Evolutionary conservation across 805 yeast species (phyloP), one percentile per base, ranked within the genome.

Genomic region (Brettanomyces naardenensis): DNA sequence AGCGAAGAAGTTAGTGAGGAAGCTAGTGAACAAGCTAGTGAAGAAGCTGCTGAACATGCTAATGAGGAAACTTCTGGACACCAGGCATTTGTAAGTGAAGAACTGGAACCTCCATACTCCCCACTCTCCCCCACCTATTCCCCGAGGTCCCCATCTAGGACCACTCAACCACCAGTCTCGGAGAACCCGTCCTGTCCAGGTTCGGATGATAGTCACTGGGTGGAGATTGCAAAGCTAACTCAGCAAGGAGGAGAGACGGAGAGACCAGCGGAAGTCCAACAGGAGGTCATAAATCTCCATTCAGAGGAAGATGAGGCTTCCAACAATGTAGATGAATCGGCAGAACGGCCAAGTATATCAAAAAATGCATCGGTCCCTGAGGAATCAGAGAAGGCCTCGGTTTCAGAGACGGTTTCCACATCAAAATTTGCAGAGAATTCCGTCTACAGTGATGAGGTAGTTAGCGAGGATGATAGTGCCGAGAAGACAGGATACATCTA

Each of bases 31-130:
- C 21, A 27, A 7, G 33, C 25, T 6, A 19, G 22, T 18, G 37
- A 17, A 25, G 37, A 36, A 9, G 23, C 19, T 14, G 15, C 7
- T 15, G 28, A 29, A 14, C 14, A 26, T 11, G n/a, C 29, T 14
- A 18, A 31, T 31, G 23, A 17, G n/a, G 22, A n/a, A 10, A 14
- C 9, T 22, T n/a, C 11, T n/a, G 36, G 14, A 19, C 25, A 27
- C 15, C 39, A 36, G 1, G 43, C 35, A 19, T 30, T 19, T 4
- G 44, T 30, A 15, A 35, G 36, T n/a, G 41, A 15, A n/a, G 38
- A 31, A 5, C 35, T 35, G 6, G 43, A 37, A 27, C n/a, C n/a
- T n/a, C n/a, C n/a, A n/a, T n/a, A n/a, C n/a, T n/a, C n/a, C n/a
- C n/a, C n/a, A n/a, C n/a, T n/a, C n/a, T n/a, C n/a, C n/a, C n/a